phyloP scores from a whole-genome alignment of 2,329 filamentous ascomycete species.

The Seiridium cupressi region DNA sequence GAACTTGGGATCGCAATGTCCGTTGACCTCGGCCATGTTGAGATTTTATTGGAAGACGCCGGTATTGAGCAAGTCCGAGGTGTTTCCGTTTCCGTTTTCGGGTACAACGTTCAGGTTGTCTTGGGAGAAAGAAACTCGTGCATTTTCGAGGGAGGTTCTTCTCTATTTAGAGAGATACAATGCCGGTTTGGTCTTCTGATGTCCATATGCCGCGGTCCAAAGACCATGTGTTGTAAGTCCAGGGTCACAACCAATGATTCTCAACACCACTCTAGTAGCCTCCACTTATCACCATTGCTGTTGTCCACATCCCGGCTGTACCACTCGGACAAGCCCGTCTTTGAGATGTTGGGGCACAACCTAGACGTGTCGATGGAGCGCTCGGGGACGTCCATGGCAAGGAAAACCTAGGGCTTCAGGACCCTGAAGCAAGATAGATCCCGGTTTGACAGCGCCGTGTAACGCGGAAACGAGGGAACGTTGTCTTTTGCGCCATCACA shows the following conservation, averaged over 20 bases:
- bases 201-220: not conserved
- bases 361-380: not conserved
- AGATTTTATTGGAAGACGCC: not conserved
- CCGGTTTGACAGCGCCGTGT: not conserved
- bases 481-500: not conserved
- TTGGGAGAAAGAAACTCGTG: not conserved
- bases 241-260: not conserved
- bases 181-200: no score
- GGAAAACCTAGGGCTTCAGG: not conserved
- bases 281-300: not conserved
- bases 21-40: conserved; percentile 26
- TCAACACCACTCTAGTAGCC: not conserved
- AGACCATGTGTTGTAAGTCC: not conserved
- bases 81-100: not conserved
- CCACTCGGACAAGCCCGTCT: not conserved
- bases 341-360: not conserved
- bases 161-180: not conserved
- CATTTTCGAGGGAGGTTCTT: not conserved
- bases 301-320: not conserved
- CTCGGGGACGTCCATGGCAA: not conserved
- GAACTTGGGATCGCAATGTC: conserved; percentile 34
- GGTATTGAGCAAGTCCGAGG: not conserved
- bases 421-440: not conserved
- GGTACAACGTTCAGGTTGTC: not conserved
- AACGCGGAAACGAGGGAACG: not conserved